phyloP scores from a whole-genome alignment of 2,329 filamentous ascomycete genomes.

The Paraconiothyrium sp. region DNA sequence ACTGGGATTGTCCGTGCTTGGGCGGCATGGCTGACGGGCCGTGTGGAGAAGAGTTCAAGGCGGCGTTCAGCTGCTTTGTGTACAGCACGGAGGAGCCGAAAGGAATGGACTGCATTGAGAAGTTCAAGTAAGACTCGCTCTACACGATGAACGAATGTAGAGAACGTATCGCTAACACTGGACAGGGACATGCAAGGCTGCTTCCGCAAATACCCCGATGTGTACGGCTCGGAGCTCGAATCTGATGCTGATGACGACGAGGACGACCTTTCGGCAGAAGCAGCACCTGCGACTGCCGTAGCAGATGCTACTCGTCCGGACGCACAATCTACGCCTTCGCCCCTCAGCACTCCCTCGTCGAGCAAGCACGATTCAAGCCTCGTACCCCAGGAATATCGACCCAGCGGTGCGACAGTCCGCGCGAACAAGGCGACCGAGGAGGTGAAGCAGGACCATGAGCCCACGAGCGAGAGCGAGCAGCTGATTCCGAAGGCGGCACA shows the following conservation, averaged over 20 bases:
- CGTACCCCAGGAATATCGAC: constrained; percentile 21
- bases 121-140: constrained; percentile 80
- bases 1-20: constrained; percentile 98
- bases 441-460: constrained; percentile 41
- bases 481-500: constrained; percentile 61
- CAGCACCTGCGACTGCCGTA: constrained; percentile 6
- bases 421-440: constrained; percentile 42
- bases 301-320: constrained; percentile 11
- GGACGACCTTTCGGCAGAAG: constrained; percentile 53
- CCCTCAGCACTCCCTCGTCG: constrained; percentile 22
- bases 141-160: background rate
- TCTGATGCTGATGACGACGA: constrained; percentile 78
- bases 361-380: constrained; percentile 20
- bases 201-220: constrained; percentile 90
- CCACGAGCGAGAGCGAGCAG: constrained; percentile 52
- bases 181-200: constrained; percentile 93
- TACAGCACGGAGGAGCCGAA: constrained; percentile 94
- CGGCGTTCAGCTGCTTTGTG: constrained; percentile 98
- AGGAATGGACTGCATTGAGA: constrained; percentile 96
- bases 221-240: constrained; percentile 89
- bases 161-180: constrained; percentile 16
- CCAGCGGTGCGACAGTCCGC: constrained; percentile 31
- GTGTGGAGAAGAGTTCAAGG: constrained; percentile 94
- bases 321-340: constrained; percentile 2
- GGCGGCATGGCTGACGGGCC: constrained; percentile 97